Conservation (phyloP, 305 asterid species). For the Andrographis paniculata region DNA sequence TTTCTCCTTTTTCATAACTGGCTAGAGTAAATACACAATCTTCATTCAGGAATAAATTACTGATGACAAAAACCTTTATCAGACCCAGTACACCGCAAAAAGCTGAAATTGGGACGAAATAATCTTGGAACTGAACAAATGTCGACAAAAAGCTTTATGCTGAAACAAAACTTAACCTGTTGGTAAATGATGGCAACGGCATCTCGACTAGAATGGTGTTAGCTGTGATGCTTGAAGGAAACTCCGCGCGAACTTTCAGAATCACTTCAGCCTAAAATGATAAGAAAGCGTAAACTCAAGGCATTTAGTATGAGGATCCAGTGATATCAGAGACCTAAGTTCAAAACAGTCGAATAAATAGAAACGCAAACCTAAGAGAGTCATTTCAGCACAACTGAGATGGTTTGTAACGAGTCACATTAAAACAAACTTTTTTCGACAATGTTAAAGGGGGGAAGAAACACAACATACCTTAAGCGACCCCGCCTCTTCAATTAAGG, state of each 20-base stretch:
- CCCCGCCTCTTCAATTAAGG: constrained; percentile 96
- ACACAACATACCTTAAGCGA: constrained; percentile 54
- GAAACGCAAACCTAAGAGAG: neutral
- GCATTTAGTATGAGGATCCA: constrained; percentile 16
- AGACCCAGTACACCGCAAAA: too few relatives aligned
- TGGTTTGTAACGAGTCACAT: constrained; percentile 3
- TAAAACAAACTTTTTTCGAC: constrained; percentile 6
- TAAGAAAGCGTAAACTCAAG: constrained; percentile 18
- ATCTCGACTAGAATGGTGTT: constrained; percentile 82
- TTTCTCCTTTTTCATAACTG: too few relatives aligned
- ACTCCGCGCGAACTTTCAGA: constrained; percentile 89
- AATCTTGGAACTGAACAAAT: constrained; percentile 2
- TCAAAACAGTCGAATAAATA: neutral
- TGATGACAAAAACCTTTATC: too few relatives aligned
- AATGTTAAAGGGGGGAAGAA: constrained; percentile 13
- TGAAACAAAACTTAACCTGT: constrained; percentile 41
- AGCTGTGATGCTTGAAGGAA: constrained; percentile 76
- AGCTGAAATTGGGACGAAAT: constrained; percentile 1
- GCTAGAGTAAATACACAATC: too few relatives aligned
- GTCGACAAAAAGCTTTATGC: neutral
- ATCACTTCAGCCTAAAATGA: constrained; percentile 82
- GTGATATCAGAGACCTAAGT: constrained; percentile 8
- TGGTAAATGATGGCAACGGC: constrained; percentile 89
- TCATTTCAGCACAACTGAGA: constrained; percentile 1
- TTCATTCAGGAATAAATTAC: too few relatives aligned